Percentiles rank a stretch among this genome's conserved stretches.
Evolutionary conservation across 768 basidiomycete genomes (phyloP).

Genomic region (Nidularia sp.): DNA sequence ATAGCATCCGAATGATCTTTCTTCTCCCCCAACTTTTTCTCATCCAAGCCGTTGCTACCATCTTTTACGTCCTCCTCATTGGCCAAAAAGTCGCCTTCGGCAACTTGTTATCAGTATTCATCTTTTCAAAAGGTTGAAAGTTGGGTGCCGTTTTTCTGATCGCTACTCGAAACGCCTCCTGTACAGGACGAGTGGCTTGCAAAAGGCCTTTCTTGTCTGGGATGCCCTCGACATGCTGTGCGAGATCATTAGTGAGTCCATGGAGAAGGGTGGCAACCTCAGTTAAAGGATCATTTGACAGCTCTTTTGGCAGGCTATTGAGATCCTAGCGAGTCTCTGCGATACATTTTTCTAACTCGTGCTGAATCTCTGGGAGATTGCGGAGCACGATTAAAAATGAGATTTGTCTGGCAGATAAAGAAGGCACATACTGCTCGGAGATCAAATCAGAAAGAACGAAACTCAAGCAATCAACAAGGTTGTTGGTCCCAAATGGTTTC

Average conservation of each 20-base stretch:
- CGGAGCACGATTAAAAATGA: neutral
- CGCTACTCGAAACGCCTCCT: constrained; percentile 32
- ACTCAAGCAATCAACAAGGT: constrained; percentile 56
- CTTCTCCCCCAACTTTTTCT: constrained; percentile 1
- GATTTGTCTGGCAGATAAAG: neutral
- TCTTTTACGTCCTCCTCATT: constrained; percentile 28
- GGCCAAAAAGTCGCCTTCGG: constrained; percentile 25
- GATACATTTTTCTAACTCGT: constrained; percentile 41
- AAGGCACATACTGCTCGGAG: constrained; percentile 42
- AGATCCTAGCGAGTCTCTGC: constrained; percentile 23
- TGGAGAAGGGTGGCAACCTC: constrained; percentile 41
- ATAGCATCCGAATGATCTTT: constrained; percentile 18
- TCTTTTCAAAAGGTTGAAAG: constrained; percentile 42
- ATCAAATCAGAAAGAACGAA: constrained; percentile 60
- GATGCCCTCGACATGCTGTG: constrained; percentile 38
- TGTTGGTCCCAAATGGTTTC: constrained; percentile 50
- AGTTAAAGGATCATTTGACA: constrained; percentile 41
- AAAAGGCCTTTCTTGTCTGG: constrained; percentile 40
- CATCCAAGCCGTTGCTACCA: neutral
- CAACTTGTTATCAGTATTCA: constrained; percentile 8
- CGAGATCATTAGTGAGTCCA: constrained; percentile 34
- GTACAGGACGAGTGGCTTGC: constrained; percentile 42
- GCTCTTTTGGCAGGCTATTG: constrained; percentile 33
- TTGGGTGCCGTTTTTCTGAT: constrained; percentile 43
- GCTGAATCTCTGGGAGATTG: constrained; percentile 52